These are phyloP conservation scores for Ceratocystis destructans DNA, from an alignment of 2,329 filamentous ascomycete genomes.

Conservation along the genomic window DNA sequence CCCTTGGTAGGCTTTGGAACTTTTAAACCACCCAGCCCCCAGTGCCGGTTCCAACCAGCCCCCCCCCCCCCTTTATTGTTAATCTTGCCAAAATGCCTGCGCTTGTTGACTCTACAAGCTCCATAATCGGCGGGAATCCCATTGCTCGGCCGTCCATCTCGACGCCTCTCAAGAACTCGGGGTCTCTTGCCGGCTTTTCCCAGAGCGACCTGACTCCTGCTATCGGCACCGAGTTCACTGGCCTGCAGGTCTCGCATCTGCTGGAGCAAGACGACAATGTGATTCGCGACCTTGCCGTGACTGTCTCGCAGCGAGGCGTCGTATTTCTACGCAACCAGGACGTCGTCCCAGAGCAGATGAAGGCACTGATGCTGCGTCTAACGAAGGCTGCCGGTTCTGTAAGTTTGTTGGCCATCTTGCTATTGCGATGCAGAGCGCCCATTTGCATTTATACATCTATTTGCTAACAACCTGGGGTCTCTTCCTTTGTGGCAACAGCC, in stretches of 20 bases:
- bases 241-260: slow-evolving; percentile 34
- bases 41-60: too few relatives aligned
- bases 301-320: slow-evolving; percentile 48
- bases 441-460: neutral
- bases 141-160: slow-evolving; percentile 9
- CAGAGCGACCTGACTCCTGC: slow-evolving; percentile 39
- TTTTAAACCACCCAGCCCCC: too few relatives aligned
- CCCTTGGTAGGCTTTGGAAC: too few relatives aligned
- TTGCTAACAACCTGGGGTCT: neutral
- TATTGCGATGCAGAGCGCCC: too few relatives aligned
- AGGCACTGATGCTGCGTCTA: slow-evolving; percentile 43
- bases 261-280: slow-evolving; percentile 43
- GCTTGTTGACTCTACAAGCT: neutral
- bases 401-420: neutral
- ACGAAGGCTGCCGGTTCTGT: slow-evolving; percentile 40
- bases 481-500: slow-evolving; percentile 31
- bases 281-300: slow-evolving; percentile 47
- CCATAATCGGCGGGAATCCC: slow-evolving; percentile 16
- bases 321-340: slow-evolving; percentile 51
- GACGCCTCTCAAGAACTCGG: slow-evolving; percentile 26
- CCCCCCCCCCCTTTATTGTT: neutral
- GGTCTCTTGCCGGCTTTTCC: slow-evolving; percentile 31
- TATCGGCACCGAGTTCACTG: slow-evolving; percentile 41
- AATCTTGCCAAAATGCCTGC: slow-evolving; percentile 12
- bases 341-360: slow-evolving; percentile 45